phyloP scores from a whole-genome alignment of 257 asterid genomes.

The Solanum arcanum region DNA sequence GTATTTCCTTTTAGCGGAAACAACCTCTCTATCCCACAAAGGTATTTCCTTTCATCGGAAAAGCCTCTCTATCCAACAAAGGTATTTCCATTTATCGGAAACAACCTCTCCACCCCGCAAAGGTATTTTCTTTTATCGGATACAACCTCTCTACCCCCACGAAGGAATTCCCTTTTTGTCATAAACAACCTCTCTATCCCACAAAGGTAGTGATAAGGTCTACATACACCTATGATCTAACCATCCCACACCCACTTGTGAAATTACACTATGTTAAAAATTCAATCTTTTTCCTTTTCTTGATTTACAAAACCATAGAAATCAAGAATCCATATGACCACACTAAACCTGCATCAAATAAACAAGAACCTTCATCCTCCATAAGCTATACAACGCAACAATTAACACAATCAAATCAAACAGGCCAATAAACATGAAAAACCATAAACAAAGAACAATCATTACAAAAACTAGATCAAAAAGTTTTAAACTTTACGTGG shows the following conservation, averaged over 20 bases:
- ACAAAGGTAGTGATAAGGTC: neutral
- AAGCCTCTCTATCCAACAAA: neutral
- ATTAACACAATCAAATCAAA: neutral
- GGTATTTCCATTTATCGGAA: too few species aligned
- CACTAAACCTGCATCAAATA: neutral
- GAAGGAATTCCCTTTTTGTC: neutral
- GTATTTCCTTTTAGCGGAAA: neutral
- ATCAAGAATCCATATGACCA: neutral
- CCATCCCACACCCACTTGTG: neutral
- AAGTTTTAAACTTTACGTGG: conserved; percentile 34
- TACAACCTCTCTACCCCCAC: neutral
- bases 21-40: neutral
- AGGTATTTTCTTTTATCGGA: neutral
- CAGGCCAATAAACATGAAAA: neutral
- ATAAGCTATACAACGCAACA: neutral
- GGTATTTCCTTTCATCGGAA: too few species aligned
- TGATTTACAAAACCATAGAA: neutral
- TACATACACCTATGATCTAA: neutral
- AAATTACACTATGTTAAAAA: neutral
- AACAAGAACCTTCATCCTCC: neutral
- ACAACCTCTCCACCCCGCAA: neutral
- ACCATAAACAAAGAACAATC: neutral
- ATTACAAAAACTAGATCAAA: neutral
- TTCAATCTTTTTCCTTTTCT: neutral
- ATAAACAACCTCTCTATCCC: neutral